Percentiles rank a stretch among this genome's conserved stretches.
Evolutionary conservation across 257 asterid species (phyloP).

Genomic region (Nyctanthes arbortristis): DNA sequence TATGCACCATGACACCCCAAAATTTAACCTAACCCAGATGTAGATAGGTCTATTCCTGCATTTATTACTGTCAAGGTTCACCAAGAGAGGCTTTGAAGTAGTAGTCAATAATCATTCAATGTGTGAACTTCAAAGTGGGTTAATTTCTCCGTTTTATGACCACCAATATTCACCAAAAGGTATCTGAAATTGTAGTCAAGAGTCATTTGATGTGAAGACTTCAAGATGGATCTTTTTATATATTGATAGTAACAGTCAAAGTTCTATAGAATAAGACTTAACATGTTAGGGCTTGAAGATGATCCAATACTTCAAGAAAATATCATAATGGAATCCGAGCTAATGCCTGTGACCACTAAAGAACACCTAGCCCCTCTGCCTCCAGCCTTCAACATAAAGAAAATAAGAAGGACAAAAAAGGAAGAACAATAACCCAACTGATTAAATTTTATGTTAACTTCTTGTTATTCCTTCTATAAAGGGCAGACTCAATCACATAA

Average conservation of each 20-base stretch:
- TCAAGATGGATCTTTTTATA: no score
- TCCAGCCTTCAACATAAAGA: not conserved
- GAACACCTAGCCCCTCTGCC: not conserved
- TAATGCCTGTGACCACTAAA: not conserved
- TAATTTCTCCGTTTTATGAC: no score
- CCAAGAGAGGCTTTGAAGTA: not conserved
- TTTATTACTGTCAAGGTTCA: not conserved
- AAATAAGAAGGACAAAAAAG: not conserved
- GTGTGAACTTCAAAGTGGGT: not conserved
- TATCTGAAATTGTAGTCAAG: no score
- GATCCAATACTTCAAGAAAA: not conserved
- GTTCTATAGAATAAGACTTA: no score
- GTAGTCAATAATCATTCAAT: not conserved
- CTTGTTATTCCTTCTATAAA: not conserved
- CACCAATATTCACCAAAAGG: no score
- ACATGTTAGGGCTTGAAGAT: no score
- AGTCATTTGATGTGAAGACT: not conserved
- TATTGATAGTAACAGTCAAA: no score
- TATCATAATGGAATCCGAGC: not conserved
- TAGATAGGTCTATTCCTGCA: not conserved
- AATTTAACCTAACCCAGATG: not conserved
- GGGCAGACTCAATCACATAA: not conserved
- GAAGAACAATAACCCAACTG: not conserved
- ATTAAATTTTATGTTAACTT: not conserved
- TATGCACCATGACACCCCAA: not conserved